phyloP scores from a whole-genome alignment of 495 filamentous ascomycete species.

The Melanomma pulvis-pyrius region DNA sequence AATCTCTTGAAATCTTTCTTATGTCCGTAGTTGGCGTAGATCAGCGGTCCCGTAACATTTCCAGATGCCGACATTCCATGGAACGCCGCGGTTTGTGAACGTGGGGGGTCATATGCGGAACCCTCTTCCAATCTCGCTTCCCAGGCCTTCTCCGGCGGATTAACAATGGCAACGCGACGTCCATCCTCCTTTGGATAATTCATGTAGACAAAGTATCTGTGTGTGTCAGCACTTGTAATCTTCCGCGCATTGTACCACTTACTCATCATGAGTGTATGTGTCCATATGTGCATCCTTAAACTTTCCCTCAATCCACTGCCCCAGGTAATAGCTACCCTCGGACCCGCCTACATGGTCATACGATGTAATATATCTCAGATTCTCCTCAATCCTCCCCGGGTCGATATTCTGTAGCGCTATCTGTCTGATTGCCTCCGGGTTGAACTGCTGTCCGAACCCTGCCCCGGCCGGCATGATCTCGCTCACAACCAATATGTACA shows the following conservation, averaged over 20 bases:
- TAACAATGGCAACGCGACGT: slow-evolving; percentile 78
- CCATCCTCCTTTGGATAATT: slow-evolving; percentile 84
- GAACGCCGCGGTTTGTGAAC: slow-evolving; percentile 70
- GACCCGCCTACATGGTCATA: slow-evolving; percentile 90
- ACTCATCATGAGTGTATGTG: slow-evolving; percentile 66
- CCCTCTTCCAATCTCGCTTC: slow-evolving; percentile 84
- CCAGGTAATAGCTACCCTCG: slow-evolving; percentile 81
- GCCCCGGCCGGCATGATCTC: slow-evolving; percentile 66
- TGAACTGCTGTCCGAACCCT: slow-evolving; percentile 52
- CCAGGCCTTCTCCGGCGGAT: slow-evolving; percentile 71
- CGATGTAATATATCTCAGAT: slow-evolving; percentile 69
- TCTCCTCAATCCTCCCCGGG: slow-evolving; percentile 65
- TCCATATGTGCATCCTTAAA: slow-evolving; percentile 74
- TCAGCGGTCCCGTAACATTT: slow-evolving; percentile 85
- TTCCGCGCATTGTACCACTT: neutral
- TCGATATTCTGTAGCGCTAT: slow-evolving; percentile 73
- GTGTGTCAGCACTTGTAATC: neutral
- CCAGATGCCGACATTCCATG: slow-evolving; percentile 89
- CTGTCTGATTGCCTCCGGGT: slow-evolving; percentile 67
- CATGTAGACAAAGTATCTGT: slow-evolving; percentile 68
- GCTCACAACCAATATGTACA: slow-evolving; percentile 83
- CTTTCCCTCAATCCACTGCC: slow-evolving; percentile 74
- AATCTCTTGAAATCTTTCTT: slow-evolving; percentile 77
- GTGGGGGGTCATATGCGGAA: slow-evolving; percentile 53
- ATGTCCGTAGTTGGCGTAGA: slow-evolving; percentile 93